phyloP scores from a whole-genome alignment of 169 alveolate species.

The Eimeria sp. region DNA sequence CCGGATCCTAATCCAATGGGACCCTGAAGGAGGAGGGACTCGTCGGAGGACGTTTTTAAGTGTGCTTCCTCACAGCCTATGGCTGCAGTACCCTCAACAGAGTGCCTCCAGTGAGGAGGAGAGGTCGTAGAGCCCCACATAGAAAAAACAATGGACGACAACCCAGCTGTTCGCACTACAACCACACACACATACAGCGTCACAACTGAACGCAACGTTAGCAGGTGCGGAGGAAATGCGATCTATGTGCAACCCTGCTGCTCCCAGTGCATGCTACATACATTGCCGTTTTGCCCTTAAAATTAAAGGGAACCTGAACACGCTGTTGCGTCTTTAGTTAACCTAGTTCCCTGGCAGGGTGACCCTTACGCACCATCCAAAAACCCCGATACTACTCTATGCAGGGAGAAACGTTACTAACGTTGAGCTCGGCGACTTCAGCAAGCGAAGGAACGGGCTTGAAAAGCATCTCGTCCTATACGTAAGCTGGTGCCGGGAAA shows the following conservation, averaged over 20 bases:
- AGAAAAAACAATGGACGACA: neutral
- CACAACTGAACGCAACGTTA: neutral
- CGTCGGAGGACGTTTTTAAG: neutral
- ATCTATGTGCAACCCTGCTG: neutral
- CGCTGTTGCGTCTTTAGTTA: neutral
- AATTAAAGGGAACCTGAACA: neutral
- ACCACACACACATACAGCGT: neutral
- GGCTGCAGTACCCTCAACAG: neutral
- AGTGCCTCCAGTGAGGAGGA: conserved; percentile 42
- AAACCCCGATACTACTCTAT: neutral
- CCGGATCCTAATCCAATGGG: conserved; percentile 37
- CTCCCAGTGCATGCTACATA: no score
- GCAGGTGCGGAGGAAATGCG: no score
- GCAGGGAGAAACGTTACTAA: neutral
- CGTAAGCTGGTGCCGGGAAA: neutral
- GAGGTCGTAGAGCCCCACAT: conserved; percentile 46
- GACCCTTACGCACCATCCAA: neutral
- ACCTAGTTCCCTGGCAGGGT: neutral
- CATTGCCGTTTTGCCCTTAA: neutral
- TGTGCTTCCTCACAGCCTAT: conserved; percentile 12
- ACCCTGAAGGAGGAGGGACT: conserved; percentile 17
- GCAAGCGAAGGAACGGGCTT: neutral
- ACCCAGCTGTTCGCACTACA: neutral
- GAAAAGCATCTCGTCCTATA: neutral
- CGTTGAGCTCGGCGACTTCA: neutral